A percentile compares a stretch with the other conserved stretches of the same genome.
Evolutionary conservation across 2,329 filamentous ascomycete species (phyloP).

Genomic region (Monosporascus sp.): DNA sequence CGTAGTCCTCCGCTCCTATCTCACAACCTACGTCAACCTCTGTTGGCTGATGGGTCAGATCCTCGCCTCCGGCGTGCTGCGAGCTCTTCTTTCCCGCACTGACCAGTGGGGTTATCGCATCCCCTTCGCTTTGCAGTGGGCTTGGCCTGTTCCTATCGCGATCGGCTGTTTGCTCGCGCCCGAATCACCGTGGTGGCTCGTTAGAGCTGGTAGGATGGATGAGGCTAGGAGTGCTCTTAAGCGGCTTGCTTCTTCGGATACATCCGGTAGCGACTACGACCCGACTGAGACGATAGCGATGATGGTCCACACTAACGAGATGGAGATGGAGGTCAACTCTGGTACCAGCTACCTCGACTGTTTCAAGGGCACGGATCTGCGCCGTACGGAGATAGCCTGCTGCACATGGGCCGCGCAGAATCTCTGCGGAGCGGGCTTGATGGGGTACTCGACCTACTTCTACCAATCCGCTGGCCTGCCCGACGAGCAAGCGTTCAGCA

Average conservation of each 20-base stretch:
- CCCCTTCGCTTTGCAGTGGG: conserved; percentile 37
- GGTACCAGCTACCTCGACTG: conserved; percentile 32
- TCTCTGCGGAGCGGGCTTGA: conserved; percentile 14
- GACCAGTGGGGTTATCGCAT: conserved; percentile 33
- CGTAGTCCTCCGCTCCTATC: conserved; percentile 31
- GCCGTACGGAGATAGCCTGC: conserved; percentile 26
- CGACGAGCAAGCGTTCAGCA: conserved; percentile 12
- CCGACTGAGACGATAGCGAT: conserved; percentile 30
- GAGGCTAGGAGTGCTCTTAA: conserved; percentile 25
- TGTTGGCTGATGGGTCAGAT: conserved; percentile 39
- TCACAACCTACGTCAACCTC: conserved; percentile 34
- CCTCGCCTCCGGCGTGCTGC: conserved; percentile 31
- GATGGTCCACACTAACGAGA: conserved; percentile 34
- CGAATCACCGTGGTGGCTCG: conserved; percentile 17
- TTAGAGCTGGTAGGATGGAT: conserved; percentile 25
- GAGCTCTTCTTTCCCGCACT: conserved; percentile 23
- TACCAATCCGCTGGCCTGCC: conserved; percentile 23
- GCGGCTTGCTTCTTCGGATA: conserved; percentile 17
- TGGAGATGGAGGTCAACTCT: conserved; percentile 24
- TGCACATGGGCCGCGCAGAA: conserved; percentile 19
- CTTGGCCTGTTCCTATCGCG: conserved; percentile 32
- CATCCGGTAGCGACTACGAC: conserved; percentile 16
- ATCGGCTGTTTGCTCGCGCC: conserved; percentile 26
- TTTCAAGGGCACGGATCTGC: conserved; percentile 32
- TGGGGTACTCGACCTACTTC: conserved; percentile 26